Base-by-base conservation (phyloP, 2,329 filamentous ascomycete genomes). In the Furcasterigmium furcatum region DNA sequence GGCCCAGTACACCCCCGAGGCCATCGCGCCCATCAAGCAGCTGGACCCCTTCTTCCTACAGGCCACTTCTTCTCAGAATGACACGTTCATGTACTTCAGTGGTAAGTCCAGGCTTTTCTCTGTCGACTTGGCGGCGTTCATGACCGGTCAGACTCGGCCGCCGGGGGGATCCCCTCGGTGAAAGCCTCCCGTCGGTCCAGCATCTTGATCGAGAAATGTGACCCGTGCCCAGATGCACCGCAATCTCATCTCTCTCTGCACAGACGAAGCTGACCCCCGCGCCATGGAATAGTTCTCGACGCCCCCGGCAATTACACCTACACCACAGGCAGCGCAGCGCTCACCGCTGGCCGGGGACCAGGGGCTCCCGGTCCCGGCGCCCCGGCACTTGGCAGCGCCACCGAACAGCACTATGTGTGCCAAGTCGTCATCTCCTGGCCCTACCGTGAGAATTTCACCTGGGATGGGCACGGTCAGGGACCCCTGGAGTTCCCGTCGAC, bases 1-100 rank as follows among this genome's bases (percentile, higher is more conserved):
- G 35, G 53, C 72, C 7, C 52, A 66, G 1, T 67, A 74, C 27
- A 62, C 67, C 0, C 57, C 64, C 0, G 61, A 67, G 14, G 59
- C 76, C 32, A 65, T 74, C 16, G 56, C 59, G 1, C 66, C 68
- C 0, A 62, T 79, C 3, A 62, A 64, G 6, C 61, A 61, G 2
- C 65, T 80, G 1, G 78, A 82, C 44, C 72, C 77, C 0, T 77
- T 72, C 35, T 77, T 81, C 41, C 66, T 81, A 18, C 77, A 81
- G 42, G 77, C 77, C 0, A 68, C 70, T 1, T 69, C 79, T 30
- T 76, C 78, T 0, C 58, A 65, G 21, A 73, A 76, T 4, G 67
- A 76, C 35, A 67, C 68, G 0, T 82, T 74, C 54, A 55, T 78
- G 16, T 82, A 74, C 53, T 72, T 79, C 46, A 77, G 74, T 43